Percentiles rank a stretch among this genome's conserved stretches.
Evolutionary conservation across 1,139 yeast genomes (phyloP).

Genomic region (Taphrina wiesneri): DNA sequence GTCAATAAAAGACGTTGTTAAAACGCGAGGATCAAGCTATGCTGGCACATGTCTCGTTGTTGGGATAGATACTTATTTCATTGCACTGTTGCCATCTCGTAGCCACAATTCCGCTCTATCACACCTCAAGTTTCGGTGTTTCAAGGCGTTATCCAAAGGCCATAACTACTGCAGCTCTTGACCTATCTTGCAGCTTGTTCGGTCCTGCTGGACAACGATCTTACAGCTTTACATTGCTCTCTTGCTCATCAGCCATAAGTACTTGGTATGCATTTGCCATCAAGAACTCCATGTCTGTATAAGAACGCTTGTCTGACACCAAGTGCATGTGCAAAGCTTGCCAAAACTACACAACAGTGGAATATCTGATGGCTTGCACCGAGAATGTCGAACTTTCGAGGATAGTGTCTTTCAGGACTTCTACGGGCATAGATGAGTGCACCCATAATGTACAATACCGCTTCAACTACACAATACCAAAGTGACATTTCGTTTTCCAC

Average conservation of each 20-base stretch:
- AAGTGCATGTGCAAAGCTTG: slow-evolving; percentile 72
- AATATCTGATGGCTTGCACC: slow-evolving; percentile 81
- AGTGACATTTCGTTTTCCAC: slow-evolving; percentile 59
- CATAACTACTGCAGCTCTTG: neutral
- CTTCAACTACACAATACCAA: slow-evolving; percentile 67
- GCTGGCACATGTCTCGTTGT: too few relatives aligned
- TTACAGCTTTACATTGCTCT: neutral
- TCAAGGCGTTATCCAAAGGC: too few relatives aligned
- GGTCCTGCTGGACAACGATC: neutral
- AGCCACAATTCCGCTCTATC: too few relatives aligned
- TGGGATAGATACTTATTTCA: too few relatives aligned
- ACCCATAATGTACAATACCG: slow-evolving; percentile 70
- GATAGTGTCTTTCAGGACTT: slow-evolving; percentile 70
- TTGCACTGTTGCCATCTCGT: too few relatives aligned
- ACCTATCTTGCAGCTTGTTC: neutral
- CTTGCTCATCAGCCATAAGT: too few relatives aligned
- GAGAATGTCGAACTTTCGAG: slow-evolving; percentile 49
- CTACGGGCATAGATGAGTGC: slow-evolving; percentile 77
- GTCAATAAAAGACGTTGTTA: too few relatives aligned
- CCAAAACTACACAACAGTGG: slow-evolving; percentile 77
- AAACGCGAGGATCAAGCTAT: too few relatives aligned
- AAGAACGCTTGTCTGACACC: slow-evolving; percentile 65
- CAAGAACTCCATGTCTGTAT: slow-evolving; percentile 39
- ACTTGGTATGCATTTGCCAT: slow-evolving; percentile 9
- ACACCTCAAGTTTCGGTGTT: too few relatives aligned